Evolutionary conservation across 495 filamentous ascomycete species (phyloP), one percentile per base, ranked within the genome.

Genomic region (Entonaema liquescens): DNA sequence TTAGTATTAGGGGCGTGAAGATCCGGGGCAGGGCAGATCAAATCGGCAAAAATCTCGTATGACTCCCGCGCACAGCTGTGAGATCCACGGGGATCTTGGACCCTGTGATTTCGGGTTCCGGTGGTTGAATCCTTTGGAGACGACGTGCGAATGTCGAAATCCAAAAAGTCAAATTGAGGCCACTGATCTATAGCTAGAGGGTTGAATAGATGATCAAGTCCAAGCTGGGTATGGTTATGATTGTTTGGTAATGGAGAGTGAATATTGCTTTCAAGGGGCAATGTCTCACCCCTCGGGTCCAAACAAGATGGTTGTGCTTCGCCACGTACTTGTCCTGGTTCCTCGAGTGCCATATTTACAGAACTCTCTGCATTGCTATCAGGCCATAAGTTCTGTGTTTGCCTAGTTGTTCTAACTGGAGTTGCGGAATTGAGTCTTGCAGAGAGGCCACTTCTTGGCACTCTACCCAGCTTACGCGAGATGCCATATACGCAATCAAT

Each of bases 1-100:
- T 47, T 47, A 47, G 42, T 23, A 23, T 47, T 12, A 47, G 42
- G 42, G 11, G 42, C 42, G 19, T 47, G 42, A 23, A 47, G 42
- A 47, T 47, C 42, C 42, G 42, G 42, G 23, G 42, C 42, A 47
- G 42, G 42, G 19, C 42, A 47, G 42, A 47, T 47, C 42, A 21
- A 21, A 47, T 47, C 42, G 11, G 42, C 42, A 23, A 47, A 47
- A 11, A 47, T 47, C 17, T 47, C 42, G 11, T 47, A 47, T 12
- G 42, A 47, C 42, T 47, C 42, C 17, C 42, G 19, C 17, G 42
- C 42, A 19, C 42, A 47, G 19, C 42, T 47, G 21, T 47, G 42
- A 47, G 42, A 23, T 4, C 8, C 42, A 21, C 42, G 42, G 3
- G 19, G 21, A 47, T 47, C 19, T 47, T 21, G 8, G 9, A 4